Percentiles rank a stretch among this genome's conserved stretches.
phyloP scores from a whole-genome alignment of 1,139 yeast species.

The Debaryomycetaceae sp. region DNA sequence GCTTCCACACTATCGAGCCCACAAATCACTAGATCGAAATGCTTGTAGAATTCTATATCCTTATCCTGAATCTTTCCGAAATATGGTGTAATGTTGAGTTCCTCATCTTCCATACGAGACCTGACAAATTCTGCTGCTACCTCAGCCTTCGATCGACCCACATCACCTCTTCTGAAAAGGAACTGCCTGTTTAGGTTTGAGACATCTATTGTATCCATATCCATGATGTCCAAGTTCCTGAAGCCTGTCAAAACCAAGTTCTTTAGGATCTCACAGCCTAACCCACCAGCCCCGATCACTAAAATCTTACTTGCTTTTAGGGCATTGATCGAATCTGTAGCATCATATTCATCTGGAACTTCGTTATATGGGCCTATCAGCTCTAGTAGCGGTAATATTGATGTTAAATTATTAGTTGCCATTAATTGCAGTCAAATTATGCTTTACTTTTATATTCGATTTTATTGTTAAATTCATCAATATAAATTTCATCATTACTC shows the following conservation, averaged over 20 bases:
- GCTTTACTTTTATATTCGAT: not conserved
- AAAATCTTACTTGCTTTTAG: slow-evolving; percentile 35
- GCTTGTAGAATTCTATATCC: slow-evolving; percentile 58
- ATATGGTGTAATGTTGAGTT: slow-evolving; percentile 51
- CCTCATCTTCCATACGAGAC: slow-evolving; percentile 39
- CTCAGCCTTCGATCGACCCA: slow-evolving; percentile 77
- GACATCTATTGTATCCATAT: slow-evolving; percentile 92
- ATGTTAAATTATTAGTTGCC: slow-evolving; percentile 8
- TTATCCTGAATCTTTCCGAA: slow-evolving; percentile 74
- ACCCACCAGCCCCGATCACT: slow-evolving; percentile 90
- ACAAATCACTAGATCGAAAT: slow-evolving; percentile 73
- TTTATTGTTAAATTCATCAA: not conserved
- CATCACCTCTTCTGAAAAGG: slow-evolving; percentile 66
- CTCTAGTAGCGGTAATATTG: slow-evolving; percentile 23
- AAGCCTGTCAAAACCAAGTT: slow-evolving; percentile 79
- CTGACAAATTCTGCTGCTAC: slow-evolving; percentile 68
- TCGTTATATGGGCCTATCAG: slow-evolving; percentile 42
- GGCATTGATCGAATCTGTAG: slow-evolving; percentile 21
- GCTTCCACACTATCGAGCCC: slow-evolving; percentile 93
- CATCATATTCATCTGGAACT: slow-evolving; percentile 33
- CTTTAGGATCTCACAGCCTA: slow-evolving; percentile 91
- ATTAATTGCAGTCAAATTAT: not conserved
- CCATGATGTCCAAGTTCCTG: slow-evolving; percentile 73
- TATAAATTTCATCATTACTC: not conserved
- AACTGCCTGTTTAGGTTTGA: slow-evolving; percentile 91